phyloP scores from a whole-genome alignment of 129 eudicot species.

The Glebionis coronaria region DNA sequence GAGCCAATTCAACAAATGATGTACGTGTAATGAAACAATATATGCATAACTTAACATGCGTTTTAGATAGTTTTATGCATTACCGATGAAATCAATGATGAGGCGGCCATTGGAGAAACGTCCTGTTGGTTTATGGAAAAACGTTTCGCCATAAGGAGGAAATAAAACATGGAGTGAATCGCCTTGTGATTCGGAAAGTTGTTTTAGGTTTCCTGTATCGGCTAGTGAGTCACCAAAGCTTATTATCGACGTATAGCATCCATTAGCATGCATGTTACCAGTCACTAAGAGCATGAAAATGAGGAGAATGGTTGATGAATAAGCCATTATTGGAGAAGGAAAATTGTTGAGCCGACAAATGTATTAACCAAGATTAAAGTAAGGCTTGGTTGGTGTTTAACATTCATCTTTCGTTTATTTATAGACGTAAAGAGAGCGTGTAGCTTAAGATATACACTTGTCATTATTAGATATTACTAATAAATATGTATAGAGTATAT shows the following conservation, averaged over 20 bases:
- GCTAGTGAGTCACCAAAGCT: constrained; percentile 89
- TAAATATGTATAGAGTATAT: too few relatives aligned
- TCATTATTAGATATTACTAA: too few relatives aligned
- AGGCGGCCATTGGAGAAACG: constrained; percentile 63
- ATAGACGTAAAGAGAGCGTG: constrained; percentile 9
- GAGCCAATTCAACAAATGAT: not conserved
- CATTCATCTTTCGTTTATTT: constrained; percentile 15
- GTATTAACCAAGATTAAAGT: not conserved
- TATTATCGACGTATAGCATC: constrained; percentile 48
- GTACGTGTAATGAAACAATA: too few relatives aligned
- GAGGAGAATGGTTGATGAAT: constrained; percentile 14
- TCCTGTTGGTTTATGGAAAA: constrained; percentile 51
- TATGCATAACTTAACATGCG: not conserved
- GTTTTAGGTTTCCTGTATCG: constrained; percentile 64
- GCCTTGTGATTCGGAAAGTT: not conserved
- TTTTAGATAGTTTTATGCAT: not conserved
- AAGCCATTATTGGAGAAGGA: constrained; percentile 26
- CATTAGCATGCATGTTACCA: constrained; percentile 16
- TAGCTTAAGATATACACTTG: not conserved
- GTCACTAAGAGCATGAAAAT: not conserved
- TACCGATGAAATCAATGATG: constrained; percentile 55
- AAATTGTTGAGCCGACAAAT: not conserved
- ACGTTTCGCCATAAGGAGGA: constrained; percentile 58
- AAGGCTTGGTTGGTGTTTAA: constrained; percentile 26
- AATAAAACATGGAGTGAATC: constrained; percentile 12